Conservation (phyloP, 116 monocot species). For the Dioscorea cayenensis region DNA sequence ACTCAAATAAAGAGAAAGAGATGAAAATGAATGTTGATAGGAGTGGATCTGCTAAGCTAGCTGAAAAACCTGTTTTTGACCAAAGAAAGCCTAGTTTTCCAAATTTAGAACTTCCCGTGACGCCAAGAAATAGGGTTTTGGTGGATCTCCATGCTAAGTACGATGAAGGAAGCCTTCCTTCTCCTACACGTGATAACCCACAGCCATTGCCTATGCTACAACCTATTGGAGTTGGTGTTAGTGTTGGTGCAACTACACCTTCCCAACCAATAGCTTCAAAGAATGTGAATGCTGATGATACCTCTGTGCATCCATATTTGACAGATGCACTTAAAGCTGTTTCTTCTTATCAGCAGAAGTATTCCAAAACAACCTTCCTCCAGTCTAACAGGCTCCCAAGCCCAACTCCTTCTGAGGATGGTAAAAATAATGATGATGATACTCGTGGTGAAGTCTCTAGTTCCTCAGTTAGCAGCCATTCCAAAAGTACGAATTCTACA, state of each 20-base stretch:
- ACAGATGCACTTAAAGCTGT: conserved; percentile 81
- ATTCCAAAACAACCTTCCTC: conserved; percentile 38
- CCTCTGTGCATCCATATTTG: conserved; percentile 38
- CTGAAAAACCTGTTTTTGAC: conserved; percentile 4
- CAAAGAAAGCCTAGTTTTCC: conserved; percentile 11
- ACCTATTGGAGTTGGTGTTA: conserved; percentile 27
- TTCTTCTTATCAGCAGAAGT: conserved; percentile 81
- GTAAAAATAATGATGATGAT: conserved; percentile 35
- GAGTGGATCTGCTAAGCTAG: not conserved
- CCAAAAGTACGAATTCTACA: not conserved
- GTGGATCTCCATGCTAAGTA: conserved; percentile 86
- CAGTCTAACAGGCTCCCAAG: conserved; percentile 63
- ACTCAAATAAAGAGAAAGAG: conserved; percentile 21
- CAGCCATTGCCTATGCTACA: conserved; percentile 30
- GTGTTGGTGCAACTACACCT: not conserved
- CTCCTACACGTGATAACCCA: conserved; percentile 62
- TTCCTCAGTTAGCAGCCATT: conserved; percentile 14
- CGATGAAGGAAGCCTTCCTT: conserved; percentile 86
- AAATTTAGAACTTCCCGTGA: conserved; percentile 29
- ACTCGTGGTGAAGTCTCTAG: conserved; percentile 66
- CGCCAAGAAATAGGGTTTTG: conserved; percentile 37
- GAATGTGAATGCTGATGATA: conserved; percentile 8
- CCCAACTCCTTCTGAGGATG: conserved; percentile 92
- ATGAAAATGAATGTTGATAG: not conserved
- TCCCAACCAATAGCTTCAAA: conserved; percentile 11